Base-by-base conservation (phyloP, 345 rosid genomes). In the Populus ilicifolia region DNA sequence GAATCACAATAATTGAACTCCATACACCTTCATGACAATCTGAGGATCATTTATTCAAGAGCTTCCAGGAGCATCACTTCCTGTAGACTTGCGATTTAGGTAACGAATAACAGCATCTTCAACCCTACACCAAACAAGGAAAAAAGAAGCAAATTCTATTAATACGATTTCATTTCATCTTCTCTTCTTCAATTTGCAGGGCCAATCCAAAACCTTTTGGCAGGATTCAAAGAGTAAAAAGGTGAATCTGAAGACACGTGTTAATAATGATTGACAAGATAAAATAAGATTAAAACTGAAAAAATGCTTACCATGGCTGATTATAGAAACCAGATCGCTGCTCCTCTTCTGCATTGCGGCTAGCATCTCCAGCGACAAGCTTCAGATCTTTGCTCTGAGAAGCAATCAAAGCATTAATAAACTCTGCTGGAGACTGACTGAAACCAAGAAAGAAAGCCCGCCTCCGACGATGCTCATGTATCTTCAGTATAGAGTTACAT, bases 361-460 rank as follows among this genome's bases (percentile, higher is more conserved):
- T 82, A 14, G 87, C 83, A 67, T 89, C 90, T 48, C 88, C 92
- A 54, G 86, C 85, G 52, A 84, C 69, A 59, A 88, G 82, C 84
- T 86, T 86, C 74, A 89, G 84, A 85, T 89, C 92, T 77, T 85
- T 88, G 80, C 86, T 80, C 79, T 89, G 92, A 35, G 90, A 88
- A 75, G 89, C 82, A 75, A 84, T 82, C 70, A 89, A 78, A 38
- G 85, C 59, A 79, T 85, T 83, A 76, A 87, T 81, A 78, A 89
- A 86, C 73, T 86, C 90, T 63, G 80, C 90, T 5, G 90, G 92
- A 74, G 90, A 89, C 80, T 83, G 89, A 76, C 92, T 88, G 75
- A 88, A 86, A 68, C 87, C 87, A 73, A 83, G 88, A 81, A 89
- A 89, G 85, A 87, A 89, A 64, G 89, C 92, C 65, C 83, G 82